Percentiles rank a stretch among this genome's conserved stretches.
Conservation (phyloP, 345 rosid species). For the Boechera stricta region DNA sequence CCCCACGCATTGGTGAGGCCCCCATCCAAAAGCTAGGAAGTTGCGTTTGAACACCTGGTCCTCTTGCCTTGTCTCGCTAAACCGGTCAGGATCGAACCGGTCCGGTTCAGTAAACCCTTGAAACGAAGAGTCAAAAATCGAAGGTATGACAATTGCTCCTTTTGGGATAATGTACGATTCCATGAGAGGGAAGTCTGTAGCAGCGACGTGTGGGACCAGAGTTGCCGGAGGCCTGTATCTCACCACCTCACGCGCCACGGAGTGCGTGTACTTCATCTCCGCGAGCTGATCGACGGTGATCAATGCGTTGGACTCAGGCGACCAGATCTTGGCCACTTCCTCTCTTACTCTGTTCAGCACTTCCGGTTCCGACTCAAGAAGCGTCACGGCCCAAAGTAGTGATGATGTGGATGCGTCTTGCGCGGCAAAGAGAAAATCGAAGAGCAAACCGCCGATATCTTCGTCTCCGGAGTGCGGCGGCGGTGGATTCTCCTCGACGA, state of each 20-base stretch:
- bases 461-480: conserved; percentile 55
- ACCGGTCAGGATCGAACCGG: conserved; percentile 83
- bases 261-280: conserved; percentile 79
- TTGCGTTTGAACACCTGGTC: conserved; percentile 61
- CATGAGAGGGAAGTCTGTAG: conserved; percentile 65
- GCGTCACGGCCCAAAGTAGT: conserved; percentile 75
- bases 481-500: conserved; percentile 45
- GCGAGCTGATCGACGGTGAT: conserved; percentile 67
- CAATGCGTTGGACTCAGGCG: conserved; percentile 62
- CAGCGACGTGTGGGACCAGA: conserved; percentile 83
- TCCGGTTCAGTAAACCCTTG: conserved; percentile 75
- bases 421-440: conserved; percentile 83
- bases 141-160: conserved; percentile 84
- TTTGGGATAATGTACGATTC: conserved; percentile 74
- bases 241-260: conserved; percentile 89
- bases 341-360: conserved; percentile 64
- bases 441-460: conserved; percentile 72
- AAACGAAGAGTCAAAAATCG: conserved; percentile 80
- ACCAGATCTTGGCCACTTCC: conserved; percentile 73
- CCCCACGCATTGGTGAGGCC: conserved; percentile 92
- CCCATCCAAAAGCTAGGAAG: conserved; percentile 80
- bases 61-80: conserved; percentile 63
- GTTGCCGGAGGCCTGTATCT: conserved; percentile 84
- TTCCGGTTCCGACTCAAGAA: conserved; percentile 78
- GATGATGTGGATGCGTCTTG: conserved; percentile 95